Percentiles rank a stretch among this genome's conserved stretches.
Evolutionary conservation across 345 rosid species (phyloP).

Genomic region (Sonneratia caseolaris): DNA sequence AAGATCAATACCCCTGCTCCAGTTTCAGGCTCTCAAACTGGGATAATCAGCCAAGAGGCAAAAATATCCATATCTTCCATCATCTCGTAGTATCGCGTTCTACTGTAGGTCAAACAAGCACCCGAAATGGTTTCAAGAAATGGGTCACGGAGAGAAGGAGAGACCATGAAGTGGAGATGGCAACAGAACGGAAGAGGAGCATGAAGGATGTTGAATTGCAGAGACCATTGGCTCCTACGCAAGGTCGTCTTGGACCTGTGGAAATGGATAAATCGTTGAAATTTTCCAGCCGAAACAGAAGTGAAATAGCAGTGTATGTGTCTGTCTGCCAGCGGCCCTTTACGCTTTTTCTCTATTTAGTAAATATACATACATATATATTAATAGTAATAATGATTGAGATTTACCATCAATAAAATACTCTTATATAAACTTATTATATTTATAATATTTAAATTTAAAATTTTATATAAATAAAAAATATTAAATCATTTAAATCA

Average conservation of each 20-base stretch:
- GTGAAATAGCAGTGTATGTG: background rate
- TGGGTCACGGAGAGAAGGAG: slow-evolving; percentile 2
- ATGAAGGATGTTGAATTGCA: slow-evolving; percentile 2
- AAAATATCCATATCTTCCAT: background rate
- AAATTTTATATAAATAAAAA: no score
- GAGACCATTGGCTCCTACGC: slow-evolving; percentile 2
- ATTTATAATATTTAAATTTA: no score
- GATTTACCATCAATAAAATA: no score
- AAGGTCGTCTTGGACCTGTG: background rate
- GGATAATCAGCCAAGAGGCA: background rate
- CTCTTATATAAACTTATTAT: no score
- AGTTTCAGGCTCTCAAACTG: background rate
- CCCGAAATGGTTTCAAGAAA: background rate
- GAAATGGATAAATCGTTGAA: background rate
- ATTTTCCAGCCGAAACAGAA: background rate
- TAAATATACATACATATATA: no score
- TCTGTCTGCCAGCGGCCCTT: no score
- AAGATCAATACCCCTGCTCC: background rate
- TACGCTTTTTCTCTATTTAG: no score
- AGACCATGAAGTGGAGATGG: slow-evolving; percentile 7
- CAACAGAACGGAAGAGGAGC: background rate
- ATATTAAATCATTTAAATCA: no score
- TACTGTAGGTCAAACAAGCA: no score
- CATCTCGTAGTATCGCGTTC: background rate
- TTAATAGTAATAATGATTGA: no score